These are phyloP conservation scores for Acanthamoeba healyi DNA, from an alignment of 208 protist species.

Conservation along the genomic window DNA sequence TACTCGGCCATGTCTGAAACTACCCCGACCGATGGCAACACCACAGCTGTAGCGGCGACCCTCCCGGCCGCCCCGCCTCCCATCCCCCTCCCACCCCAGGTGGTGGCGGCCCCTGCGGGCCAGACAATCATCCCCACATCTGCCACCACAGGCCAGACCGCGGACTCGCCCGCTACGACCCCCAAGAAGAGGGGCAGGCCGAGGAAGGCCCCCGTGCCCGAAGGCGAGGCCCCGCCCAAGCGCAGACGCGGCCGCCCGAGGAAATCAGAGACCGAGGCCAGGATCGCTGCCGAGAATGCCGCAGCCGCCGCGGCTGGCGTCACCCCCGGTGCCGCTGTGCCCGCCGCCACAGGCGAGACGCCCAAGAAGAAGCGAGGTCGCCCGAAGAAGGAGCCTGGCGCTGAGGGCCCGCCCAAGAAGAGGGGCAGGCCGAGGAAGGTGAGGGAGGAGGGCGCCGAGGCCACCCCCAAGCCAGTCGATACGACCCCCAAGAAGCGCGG, in stretches of 20 bases:
- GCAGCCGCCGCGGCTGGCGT: background rate
- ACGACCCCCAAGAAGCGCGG: conserved; percentile 53
- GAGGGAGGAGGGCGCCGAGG: conserved; percentile 16
- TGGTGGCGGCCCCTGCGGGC: background rate
- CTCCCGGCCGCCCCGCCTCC: background rate
- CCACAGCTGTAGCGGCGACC: background rate
- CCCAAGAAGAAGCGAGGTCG: conserved; percentile 60
- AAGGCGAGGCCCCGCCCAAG: conserved; percentile 54
- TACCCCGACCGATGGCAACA: background rate
- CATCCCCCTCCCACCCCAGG: background rate
- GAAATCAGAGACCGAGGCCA: conserved; percentile 41
- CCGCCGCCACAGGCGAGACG: background rate
- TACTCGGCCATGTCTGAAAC: background rate
- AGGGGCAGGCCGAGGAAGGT: conserved; percentile 48
- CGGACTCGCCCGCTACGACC: background rate
- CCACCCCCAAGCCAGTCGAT: conserved; percentile 35
- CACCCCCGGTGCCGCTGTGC: background rate
- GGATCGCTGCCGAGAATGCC: background rate
- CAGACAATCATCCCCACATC: too few species aligned
- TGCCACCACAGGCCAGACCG: background rate
- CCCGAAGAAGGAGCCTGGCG: conserved; percentile 38
- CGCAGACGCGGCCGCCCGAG: conserved; percentile 25
- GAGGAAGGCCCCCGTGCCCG: conserved; percentile 48
- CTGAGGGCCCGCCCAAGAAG: conserved; percentile 59
- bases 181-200: conserved; percentile 70